Evolutionary conservation across 2,329 filamentous ascomycete species (phyloP).

Genomic region (Parafenestella ontariensis): DNA sequence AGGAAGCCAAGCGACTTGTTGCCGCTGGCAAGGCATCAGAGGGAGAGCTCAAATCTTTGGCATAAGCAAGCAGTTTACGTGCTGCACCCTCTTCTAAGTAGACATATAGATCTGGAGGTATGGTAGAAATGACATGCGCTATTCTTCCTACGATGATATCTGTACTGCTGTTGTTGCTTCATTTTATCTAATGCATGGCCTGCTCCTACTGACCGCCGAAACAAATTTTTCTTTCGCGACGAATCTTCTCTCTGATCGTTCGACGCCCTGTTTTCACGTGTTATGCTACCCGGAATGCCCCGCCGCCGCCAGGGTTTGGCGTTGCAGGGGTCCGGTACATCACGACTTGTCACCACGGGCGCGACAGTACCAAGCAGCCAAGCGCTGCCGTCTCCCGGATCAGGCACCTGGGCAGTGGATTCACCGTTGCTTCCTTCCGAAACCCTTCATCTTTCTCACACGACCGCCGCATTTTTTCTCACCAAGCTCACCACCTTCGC

Average conservation of each 20-base stretch:
- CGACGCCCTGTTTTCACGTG: slow-evolving; percentile 1
- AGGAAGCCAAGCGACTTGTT: slow-evolving; percentile 79
- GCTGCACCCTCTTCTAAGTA: slow-evolving; percentile 7
- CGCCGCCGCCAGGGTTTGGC: not conserved
- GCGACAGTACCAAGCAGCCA: slow-evolving; percentile 33
- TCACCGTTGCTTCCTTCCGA: slow-evolving; percentile 1
- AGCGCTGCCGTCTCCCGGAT: slow-evolving; percentile 28
- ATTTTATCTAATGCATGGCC: not conserved
- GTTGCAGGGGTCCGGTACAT: slow-evolving; percentile 9
- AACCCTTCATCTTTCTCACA: slow-evolving; percentile 2
- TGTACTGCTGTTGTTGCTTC: not conserved
- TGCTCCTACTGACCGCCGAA: not conserved
- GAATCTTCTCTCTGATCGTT: not conserved
- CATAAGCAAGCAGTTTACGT: slow-evolving; percentile 14
- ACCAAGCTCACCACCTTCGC: not conserved
- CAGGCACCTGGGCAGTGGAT: slow-evolving; percentile 20
- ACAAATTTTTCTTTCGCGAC: not conserved
- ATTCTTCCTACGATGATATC: not conserved
- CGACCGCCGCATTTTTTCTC: not conserved
- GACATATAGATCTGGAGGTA: slow-evolving; percentile 23
- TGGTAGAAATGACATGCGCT: slow-evolving; percentile 9
- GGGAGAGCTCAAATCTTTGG: slow-evolving; percentile 74
- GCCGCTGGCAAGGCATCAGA: slow-evolving; percentile 86
- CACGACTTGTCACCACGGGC: slow-evolving; percentile 11
- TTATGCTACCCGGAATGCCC: not conserved